These are phyloP conservation scores for Gamarada debralockiae DNA, from an alignment of 495 filamentous ascomycete genomes.

Conservation along the genomic window DNA sequence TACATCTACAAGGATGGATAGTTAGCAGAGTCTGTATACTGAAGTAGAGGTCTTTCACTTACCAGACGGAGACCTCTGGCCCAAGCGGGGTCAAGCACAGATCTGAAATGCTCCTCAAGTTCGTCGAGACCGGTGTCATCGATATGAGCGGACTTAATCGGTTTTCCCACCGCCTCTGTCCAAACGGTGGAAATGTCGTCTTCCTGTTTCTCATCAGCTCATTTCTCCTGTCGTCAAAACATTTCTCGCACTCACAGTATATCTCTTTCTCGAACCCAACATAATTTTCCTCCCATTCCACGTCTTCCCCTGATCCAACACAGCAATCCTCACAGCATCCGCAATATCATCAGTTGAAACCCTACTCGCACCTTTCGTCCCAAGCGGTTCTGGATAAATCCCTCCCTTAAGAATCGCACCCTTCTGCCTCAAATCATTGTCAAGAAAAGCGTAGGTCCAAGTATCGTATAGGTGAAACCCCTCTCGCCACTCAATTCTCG, in stretches of 20 bases:
- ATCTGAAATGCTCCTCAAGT: not conserved
- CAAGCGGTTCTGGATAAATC: not conserved
- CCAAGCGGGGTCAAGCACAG: not conserved
- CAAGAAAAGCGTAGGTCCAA: not conserved
- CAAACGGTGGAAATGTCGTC: not conserved
- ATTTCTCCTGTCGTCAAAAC: not conserved
- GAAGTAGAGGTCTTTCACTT: too few relatives aligned
- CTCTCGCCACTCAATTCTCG: not conserved
- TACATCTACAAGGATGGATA: not conserved
- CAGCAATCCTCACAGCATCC: not conserved
- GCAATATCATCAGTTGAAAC: not conserved
- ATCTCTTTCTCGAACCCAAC: not conserved
- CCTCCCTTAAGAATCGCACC: not conserved
- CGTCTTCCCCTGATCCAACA: not conserved
- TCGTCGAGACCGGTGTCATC: not conserved
- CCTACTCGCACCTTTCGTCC: not conserved
- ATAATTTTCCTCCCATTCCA: not conserved
- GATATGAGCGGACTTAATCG: not conserved
- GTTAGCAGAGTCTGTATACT: not conserved
- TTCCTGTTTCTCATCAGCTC: not conserved
- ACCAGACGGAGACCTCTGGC: not conserved
- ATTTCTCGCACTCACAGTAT: not conserved
- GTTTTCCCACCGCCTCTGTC: not conserved
- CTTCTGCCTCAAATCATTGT: not conserved
- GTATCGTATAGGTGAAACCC: not conserved